Evolutionary conservation across 2,329 filamentous ascomycete species (phyloP).

Genomic region (Cordyceps militaris): DNA sequence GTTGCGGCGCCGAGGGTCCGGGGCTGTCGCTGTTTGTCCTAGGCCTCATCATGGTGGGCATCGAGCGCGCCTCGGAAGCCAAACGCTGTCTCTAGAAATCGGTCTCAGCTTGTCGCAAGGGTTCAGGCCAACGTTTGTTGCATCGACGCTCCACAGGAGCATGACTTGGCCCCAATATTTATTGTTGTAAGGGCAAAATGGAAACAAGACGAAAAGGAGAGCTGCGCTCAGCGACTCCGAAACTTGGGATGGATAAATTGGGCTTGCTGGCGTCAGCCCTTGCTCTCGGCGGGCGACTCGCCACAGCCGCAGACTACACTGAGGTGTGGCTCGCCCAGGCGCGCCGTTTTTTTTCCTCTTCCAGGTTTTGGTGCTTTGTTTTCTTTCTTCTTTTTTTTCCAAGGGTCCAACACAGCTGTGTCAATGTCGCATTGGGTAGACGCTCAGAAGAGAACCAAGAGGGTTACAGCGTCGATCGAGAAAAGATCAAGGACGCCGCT

Average conservation of each 20-base stretch:
- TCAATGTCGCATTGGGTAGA: not conserved
- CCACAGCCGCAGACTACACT: not conserved
- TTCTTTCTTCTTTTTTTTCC: not conserved
- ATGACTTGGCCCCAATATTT: not conserved
- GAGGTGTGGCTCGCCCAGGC: not conserved
- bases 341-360: too few species aligned
- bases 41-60: slow-evolving; percentile 4
- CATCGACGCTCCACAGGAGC: not conserved
- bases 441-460: not conserved
- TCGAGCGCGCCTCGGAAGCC: not conserved
- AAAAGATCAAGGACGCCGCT: too few species aligned
- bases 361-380: not conserved
- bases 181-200: not conserved
- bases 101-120: not conserved
- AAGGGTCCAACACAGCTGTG: not conserved
- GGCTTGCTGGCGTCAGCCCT: not conserved
- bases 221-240: not conserved
- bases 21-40: slow-evolving; percentile 10
- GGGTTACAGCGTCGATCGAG: slow-evolving; percentile 8
- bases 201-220: not conserved
- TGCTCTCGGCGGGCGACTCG: slow-evolving; percentile 3
- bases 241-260: not conserved
- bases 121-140: not conserved
- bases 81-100: not conserved
- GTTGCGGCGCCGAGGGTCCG: not conserved